Evolutionary conservation across 106 monocot species (phyloP), one percentile per base, ranked within the genome.

Genomic region (Vanilla planifolia): DNA sequence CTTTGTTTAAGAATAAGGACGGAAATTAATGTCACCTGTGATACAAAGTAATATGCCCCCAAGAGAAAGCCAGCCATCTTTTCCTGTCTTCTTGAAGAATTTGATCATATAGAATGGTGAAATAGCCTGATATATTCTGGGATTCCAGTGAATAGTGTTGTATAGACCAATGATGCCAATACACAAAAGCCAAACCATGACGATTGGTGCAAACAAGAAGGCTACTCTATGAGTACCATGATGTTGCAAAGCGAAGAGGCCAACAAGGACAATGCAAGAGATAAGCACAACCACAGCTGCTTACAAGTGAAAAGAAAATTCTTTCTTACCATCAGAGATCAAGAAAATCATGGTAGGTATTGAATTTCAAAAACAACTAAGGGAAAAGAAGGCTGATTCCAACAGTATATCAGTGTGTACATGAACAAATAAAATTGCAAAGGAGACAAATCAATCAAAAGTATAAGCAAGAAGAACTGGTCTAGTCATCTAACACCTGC

Each of bases 41-140:
- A 86, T 78, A 47, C 86, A 75, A 55, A 86, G 81, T 71, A 86
- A 66, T 44, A 86, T 78, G 22, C 86, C 86, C 17, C 81, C 86
- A 28, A 81, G 72, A 19, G 86, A 86, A n/a, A n/a, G n/a, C n/a
- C n/a, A 6, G 78, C 51, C 86, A 77, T 81, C 34, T 53, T 64
- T 5, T 60, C 16, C 15, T 17, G 64, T 6, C 78, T 78, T 34
- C 67, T 63, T 78, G 15, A 86, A 75, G 63, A 75, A 86, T 8
- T 62, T 51, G 22, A 66, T 43, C 43, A 81, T 78, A 67, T 69
- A 75, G 55, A 78, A 41, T 1, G 86, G 30, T 78, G 65, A 56
- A 78, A 80, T 30, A 75, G 55, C 14, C 65, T 62, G 62, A 78
- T 74, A 44, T 86, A 81, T 48, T 77, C n/a, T n/a, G n/a, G n/a